These are phyloP conservation scores for Saturnispora serradocipensis DNA, from an alignment of 805 yeast genomes.

Conservation along the genomic window DNA sequence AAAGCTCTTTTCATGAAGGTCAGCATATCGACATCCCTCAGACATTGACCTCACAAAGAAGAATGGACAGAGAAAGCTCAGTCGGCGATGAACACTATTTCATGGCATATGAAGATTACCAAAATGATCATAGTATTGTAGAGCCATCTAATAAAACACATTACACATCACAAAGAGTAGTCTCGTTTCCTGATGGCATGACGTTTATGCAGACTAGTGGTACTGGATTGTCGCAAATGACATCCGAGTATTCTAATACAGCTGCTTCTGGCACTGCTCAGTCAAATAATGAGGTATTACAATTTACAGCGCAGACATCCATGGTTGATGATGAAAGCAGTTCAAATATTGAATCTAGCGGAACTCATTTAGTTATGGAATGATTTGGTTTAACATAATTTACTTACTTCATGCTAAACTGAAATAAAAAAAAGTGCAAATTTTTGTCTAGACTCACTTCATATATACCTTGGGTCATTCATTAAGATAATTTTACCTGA, in stretches of 20 bases:
- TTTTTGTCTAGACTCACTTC: background rate
- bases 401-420: background rate
- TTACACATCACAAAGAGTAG: background rate
- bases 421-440: background rate
- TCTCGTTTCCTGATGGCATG: conserved; percentile 8
- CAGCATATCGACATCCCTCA: background rate
- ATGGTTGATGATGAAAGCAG: conserved; percentile 12
- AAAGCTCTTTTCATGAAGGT: conserved; percentile 11
- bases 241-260: conserved; percentile 5
- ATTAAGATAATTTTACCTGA: conserved; percentile 11
- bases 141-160: background rate
- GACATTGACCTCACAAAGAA: background rate
- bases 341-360: conserved; percentile 12
- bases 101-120: conserved; percentile 32
- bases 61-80: background rate
- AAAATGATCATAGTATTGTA: conserved; percentile 26
- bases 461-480: conserved; percentile 12
- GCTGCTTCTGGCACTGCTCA: conserved; percentile 7
- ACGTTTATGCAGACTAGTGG: conserved; percentile 1
- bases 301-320: conserved; percentile 14
- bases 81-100: conserved; percentile 18
- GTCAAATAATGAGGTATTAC: conserved; percentile 5
- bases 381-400: conserved; percentile 1
- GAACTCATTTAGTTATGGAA: conserved; percentile 26
- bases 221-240: conserved; percentile 1